Evolutionary conservation across 2,329 filamentous ascomycete species (phyloP).

Genomic region (Macrophomina pseudophaseolina): DNA sequence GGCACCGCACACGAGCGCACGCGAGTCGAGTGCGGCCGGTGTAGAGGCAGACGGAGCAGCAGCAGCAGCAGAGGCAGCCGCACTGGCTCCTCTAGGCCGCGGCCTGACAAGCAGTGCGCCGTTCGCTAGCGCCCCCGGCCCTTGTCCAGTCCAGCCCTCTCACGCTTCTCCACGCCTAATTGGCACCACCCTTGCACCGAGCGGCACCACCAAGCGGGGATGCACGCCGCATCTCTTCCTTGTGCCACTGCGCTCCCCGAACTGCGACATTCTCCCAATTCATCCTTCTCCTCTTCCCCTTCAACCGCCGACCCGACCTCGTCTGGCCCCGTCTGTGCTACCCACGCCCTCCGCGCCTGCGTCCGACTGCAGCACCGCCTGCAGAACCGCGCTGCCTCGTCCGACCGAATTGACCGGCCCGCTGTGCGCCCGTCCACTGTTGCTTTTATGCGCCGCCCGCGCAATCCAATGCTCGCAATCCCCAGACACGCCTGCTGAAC

Average conservation of each 20-base stretch:
- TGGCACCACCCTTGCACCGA: constrained; percentile 17
- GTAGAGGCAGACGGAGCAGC: not conserved
- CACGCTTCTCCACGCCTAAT: constrained; percentile 10
- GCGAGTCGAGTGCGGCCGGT: not conserved
- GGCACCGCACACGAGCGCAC: not conserved
- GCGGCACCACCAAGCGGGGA: constrained; percentile 14
- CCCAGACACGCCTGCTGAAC: not conserved
- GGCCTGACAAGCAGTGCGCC: not conserved
- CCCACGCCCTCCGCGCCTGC: not conserved
- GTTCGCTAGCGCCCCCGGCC: constrained; percentile 16
- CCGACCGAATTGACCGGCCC: constrained; percentile 3
- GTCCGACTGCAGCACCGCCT: constrained; percentile 8
- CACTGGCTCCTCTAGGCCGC: not conserved
- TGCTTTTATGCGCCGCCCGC: constrained; percentile 23
- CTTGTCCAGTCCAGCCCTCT: constrained; percentile 18
- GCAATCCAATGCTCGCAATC: constrained; percentile 1
- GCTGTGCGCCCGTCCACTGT: not conserved
- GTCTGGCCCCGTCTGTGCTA: constrained; percentile 12
- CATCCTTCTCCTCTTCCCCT: not conserved
- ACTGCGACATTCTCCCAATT: constrained; percentile 21
- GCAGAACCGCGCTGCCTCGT: constrained; percentile 10
- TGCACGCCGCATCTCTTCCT: constrained; percentile 4
- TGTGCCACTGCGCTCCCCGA: constrained; percentile 11
- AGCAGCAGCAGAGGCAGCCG: not conserved
- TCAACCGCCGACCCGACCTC: not conserved